A percentile compares a stretch with the other conserved stretches of the same genome.
phyloP scores from a whole-genome alignment of 495 filamentous ascomycete species.

The Penicillium soppii region DNA sequence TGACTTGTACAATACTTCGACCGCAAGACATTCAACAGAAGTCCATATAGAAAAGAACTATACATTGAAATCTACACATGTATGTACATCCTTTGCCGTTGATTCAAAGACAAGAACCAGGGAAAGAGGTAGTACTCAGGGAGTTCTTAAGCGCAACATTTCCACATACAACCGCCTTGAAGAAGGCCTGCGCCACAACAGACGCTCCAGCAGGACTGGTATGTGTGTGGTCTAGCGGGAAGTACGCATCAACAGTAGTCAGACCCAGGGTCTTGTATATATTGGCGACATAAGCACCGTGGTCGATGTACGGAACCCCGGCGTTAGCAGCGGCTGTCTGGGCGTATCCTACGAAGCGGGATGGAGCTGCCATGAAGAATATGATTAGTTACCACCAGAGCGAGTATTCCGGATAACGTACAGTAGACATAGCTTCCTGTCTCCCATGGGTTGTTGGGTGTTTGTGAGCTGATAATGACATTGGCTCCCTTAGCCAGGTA shows the following conservation, averaged over 20 bases:
- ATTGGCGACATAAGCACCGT: slow-evolving; percentile 55
- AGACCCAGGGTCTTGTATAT: slow-evolving; percentile 49
- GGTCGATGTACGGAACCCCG: slow-evolving; percentile 58
- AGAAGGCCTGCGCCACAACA: slow-evolving; percentile 59
- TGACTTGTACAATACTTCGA: too few relatives aligned
- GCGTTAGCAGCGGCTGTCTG: slow-evolving; percentile 45
- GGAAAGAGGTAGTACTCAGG: slow-evolving; percentile 30
- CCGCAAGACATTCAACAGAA: too few relatives aligned
- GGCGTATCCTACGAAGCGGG: slow-evolving; percentile 60
- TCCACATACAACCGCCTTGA: slow-evolving; percentile 55
- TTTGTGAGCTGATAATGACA: slow-evolving; percentile 61
- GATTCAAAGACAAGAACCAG: slow-evolving; percentile 29
- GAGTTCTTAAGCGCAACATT: slow-evolving; percentile 34
- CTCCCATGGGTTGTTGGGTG: slow-evolving; percentile 66
- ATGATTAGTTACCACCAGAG: too few relatives aligned
- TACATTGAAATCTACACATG: slow-evolving; percentile 2
- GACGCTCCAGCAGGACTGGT: slow-evolving; percentile 59
- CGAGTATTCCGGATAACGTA: too few relatives aligned
- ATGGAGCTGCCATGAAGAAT: too few relatives aligned
- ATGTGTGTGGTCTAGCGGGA: slow-evolving; percentile 64
- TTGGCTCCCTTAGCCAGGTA: slow-evolving; percentile 59
- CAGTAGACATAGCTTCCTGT: slow-evolving; percentile 44
- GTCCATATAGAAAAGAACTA: too few relatives aligned
- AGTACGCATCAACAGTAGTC: slow-evolving; percentile 50
- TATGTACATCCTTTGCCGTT: neutral